Evolutionary conservation across 768 basidiomycete species (phyloP).

Genomic region (Pleurotus ostreatus): DNA sequence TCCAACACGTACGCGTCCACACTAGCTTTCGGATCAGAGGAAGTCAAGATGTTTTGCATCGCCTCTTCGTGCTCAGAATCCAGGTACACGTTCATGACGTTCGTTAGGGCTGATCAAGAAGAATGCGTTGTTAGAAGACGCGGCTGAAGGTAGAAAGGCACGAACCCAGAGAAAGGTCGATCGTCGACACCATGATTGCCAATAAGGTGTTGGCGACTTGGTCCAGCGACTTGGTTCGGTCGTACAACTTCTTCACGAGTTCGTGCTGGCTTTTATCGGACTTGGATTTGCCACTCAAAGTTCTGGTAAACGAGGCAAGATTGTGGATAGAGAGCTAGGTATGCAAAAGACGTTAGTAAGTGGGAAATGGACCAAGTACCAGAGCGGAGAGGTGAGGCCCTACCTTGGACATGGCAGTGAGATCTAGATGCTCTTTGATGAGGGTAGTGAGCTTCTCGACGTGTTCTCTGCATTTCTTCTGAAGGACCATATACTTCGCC

Average conservation of each 20-base stretch:
- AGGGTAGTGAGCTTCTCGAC: constrained; percentile 48
- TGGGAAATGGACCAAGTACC: no score
- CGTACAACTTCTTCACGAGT: constrained; percentile 53
- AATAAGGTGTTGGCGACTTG: constrained; percentile 66
- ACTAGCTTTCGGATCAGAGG: constrained; percentile 24
- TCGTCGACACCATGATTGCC: constrained; percentile 65
- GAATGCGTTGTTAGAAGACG: not conserved
- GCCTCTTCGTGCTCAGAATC: constrained; percentile 39
- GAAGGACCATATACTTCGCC: constrained; percentile 51
- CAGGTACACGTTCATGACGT: constrained; percentile 63
- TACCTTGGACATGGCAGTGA: constrained; percentile 40
- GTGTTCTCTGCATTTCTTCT: constrained; percentile 46
- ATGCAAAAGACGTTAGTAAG: no score
- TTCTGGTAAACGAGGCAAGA: constrained; percentile 39
- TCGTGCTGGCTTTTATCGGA: constrained; percentile 34
- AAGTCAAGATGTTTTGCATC: constrained; percentile 32
- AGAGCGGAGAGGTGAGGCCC: constrained; percentile 6
- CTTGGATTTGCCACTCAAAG: constrained; percentile 46
- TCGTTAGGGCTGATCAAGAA: constrained; percentile 48
- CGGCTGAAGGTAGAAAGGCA: not conserved
- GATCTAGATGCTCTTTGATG: constrained; percentile 50
- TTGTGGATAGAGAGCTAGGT: constrained; percentile 31
- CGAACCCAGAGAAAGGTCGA: constrained; percentile 67
- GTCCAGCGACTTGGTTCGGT: constrained; percentile 52
- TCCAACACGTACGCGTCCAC: constrained; percentile 62